Base-by-base conservation (phyloP, 495 filamentous ascomycete species). In the Echria macrotheca region DNA sequence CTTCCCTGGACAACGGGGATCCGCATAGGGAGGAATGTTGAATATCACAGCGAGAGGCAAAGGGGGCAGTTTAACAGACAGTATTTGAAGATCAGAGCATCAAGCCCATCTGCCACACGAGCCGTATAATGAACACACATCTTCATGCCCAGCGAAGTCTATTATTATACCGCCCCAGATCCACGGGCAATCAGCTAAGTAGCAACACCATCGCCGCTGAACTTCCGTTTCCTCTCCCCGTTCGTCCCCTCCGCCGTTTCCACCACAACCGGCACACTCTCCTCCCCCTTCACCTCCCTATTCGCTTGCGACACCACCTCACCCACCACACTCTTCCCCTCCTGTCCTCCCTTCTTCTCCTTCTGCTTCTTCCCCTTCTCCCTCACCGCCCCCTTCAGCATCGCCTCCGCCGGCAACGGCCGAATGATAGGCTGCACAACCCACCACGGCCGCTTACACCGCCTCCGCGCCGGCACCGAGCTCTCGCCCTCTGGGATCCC, bases 371-470 rank as follows among this genome's bases (percentile, higher is more conserved):
- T 70, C 63, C 76, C 79, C 63, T 73, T 75, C 38, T 80, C 62
- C 44, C 71, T 78, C 59, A 96, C 72, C 31, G 83, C 82, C 2
- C 93, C 93, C 57, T 84, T 88, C 56, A 81, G 81, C 47, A 91
- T 51, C 14, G 93, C 93, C 69, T 97, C 91, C 57, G 87, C 87
- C 0, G 93, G 93, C 58, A 95, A 58, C 29, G 90, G 91, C 24
- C 93, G 73, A 2, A 96, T 75, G 55, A 96, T 87, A 2, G 93
- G 89, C 68, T 99, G 93, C 36, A 87, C 91, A 4, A 96, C 72
- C 87, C 91, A 99, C 77, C 82, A 96, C 2, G 93, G 93, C 44
- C 87, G 67, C 58, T 79, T 80, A 59, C 86, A 91, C 41, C 78
- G 71, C 47, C 73, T 78, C 23, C 91, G 83, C 1, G 83, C 79